These are phyloP conservation scores for Yarrowia sp. DNA, from an alignment of 805 yeast species.

Conservation along the genomic window DNA sequence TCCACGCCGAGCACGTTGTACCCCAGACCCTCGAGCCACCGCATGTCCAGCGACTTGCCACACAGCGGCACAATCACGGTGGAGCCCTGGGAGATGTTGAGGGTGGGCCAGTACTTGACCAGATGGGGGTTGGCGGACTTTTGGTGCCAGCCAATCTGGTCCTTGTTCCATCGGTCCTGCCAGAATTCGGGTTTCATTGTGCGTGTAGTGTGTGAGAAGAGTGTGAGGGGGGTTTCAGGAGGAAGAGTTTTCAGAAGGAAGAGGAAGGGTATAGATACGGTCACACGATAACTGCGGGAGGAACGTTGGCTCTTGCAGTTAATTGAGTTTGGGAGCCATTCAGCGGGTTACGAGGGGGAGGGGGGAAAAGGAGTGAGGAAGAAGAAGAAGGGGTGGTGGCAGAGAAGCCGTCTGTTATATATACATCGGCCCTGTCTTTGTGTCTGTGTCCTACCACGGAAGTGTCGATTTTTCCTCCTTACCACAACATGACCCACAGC, in stretches of 20 bases:
- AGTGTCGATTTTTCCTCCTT: background rate
- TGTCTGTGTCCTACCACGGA: background rate
- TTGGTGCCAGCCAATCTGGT: constrained; percentile 37
- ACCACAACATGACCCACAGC: background rate
- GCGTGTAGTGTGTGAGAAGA: background rate
- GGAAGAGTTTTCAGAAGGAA: background rate
- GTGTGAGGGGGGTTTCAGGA: background rate
- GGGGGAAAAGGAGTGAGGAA: background rate
- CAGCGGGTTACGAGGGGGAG: background rate
- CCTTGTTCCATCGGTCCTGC: constrained; percentile 35
- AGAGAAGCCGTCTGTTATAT: background rate
- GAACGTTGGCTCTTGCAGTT: constrained; percentile 17
- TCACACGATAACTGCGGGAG: constrained; percentile 26
- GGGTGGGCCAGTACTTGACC: constrained; percentile 35
- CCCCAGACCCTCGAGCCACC: constrained; percentile 32
- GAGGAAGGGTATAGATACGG: background rate
- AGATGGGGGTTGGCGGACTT: constrained; percentile 37
- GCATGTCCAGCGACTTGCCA: constrained; percentile 32
- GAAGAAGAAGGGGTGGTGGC: background rate
- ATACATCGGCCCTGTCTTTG: background rate
- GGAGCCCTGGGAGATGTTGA: constrained; percentile 20
- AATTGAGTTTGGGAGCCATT: constrained; percentile 34
- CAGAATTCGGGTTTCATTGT: constrained; percentile 38
- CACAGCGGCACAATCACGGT: constrained; percentile 31
- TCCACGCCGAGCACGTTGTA: constrained; percentile 36